phyloP scores from a whole-genome alignment of 306 rosid species.

The Prosopis cineraria region DNA sequence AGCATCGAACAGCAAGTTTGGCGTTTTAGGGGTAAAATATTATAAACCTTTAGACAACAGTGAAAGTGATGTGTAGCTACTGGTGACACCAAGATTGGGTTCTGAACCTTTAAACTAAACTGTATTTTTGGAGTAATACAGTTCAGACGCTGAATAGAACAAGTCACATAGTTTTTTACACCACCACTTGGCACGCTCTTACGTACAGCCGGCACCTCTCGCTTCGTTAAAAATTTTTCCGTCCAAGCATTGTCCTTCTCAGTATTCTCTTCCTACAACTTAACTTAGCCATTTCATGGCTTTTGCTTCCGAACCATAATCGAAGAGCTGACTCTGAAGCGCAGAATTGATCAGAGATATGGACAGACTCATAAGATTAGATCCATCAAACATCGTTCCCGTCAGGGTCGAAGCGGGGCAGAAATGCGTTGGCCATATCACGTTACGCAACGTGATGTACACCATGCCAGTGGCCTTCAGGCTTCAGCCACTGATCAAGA shows the following conservation, averaged over 20 bases:
- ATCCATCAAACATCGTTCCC: conserved; percentile 68
- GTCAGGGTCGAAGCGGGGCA: conserved; percentile 61
- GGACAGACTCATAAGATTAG: conserved; percentile 84
- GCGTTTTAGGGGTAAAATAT: conserved; percentile 16
- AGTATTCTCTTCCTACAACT: conserved; percentile 24
- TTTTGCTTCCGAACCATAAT: background rate
- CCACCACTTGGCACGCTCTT: conserved; percentile 68
- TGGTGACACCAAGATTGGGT: conserved; percentile 24
- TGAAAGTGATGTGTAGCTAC: conserved; percentile 41
- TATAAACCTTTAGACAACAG: background rate
- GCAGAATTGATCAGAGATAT: conserved; percentile 31
- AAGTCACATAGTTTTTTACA: conserved; percentile 74
- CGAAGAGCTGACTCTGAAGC: background rate
- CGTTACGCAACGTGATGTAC: conserved; percentile 81
- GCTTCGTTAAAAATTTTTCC: conserved; percentile 9
- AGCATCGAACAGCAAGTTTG: conserved; percentile 16
- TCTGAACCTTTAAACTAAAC: conserved; percentile 25
- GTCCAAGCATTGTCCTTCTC: conserved; percentile 17
- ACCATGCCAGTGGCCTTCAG: conserved; percentile 94
- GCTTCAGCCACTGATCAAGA: conserved; percentile 63
- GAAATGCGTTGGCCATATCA: conserved; percentile 60
- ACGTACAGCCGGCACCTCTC: conserved; percentile 54
- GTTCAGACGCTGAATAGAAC: conserved; percentile 60
- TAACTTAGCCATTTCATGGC: background rate
- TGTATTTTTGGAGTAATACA: background rate